These are phyloP conservation scores for Pichia sp. DNA, from an alignment of 1,139 yeast species.

Conservation along the genomic window DNA sequence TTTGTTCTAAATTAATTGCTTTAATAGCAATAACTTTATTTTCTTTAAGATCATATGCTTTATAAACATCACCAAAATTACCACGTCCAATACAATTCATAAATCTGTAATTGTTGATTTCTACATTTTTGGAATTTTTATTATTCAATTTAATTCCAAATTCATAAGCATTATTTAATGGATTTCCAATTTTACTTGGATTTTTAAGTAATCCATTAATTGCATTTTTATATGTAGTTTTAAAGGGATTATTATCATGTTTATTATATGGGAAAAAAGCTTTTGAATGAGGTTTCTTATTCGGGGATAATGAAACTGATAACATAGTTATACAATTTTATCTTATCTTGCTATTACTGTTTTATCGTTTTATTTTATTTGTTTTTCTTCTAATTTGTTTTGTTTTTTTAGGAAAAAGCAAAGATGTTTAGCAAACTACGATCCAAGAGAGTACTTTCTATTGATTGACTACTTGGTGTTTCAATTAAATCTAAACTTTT, in stretches of 20 bases:
- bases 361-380: no score
- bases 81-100: conserved; percentile 72
- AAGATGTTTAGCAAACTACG: no score
- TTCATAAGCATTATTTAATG: neutral
- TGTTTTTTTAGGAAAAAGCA: no score
- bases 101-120: conserved; percentile 26
- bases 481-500: no score
- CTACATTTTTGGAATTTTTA: neutral
- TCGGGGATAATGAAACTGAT: neutral
- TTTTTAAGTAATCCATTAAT: neutral
- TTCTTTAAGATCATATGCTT: conserved; percentile 35
- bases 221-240: neutral
- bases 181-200: neutral
- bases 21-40: conserved; percentile 61
- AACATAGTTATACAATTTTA: no score
- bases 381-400: no score
- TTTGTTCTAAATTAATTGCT: conserved; percentile 67
- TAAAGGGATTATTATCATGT: neutral
- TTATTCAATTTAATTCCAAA: no score
- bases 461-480: no score
- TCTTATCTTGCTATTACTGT: no score
- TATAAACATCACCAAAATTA: conserved; percentile 81
- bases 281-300: no score
- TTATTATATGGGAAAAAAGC: neutral
- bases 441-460: no score